Base-by-base conservation (phyloP, 1,284 basidiomycete genomes). In the Sphagnurus paluster region DNA sequence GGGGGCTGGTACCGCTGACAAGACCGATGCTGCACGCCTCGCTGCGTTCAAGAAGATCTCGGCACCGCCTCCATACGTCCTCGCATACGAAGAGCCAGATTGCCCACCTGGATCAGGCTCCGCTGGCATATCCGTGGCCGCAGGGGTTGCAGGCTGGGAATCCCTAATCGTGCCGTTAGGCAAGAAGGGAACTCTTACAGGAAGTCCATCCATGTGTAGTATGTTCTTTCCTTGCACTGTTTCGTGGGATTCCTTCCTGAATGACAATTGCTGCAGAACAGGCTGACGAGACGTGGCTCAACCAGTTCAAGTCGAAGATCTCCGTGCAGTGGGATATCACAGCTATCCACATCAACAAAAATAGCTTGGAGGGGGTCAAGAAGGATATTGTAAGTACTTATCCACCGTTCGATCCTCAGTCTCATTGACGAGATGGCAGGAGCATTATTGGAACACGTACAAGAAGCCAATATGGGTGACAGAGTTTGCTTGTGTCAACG, bases 141-240 rank as follows among this genome's bases (percentile, higher is more conserved):
- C 64, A 14, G 71, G 67, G 20, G 71, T 69, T 9, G 38, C 52
- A 21, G 55, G 59, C 33, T 74, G 70, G 70, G 65, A 74, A 37
- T 48, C 55, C 39, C 55, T 69, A 43, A 70, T 74, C 39, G 70
- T 65, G 5, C 70, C 70, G 2, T 53, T 72, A 46, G 60, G 61
- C 26, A 55, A 50, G 13, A 66, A 63, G 39, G 71, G 71, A 10
- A 60, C 70, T 20, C 60, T 65, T 41, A 50, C 70, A 13, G 69
- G 65, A 8, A 72, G 70, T 50, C 71, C 71, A 9, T 68, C 69
- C 11, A 72, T 72, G 71, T 74, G 71, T 53, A 72, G 70, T 73
- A 51, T 45, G 71, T 64, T n/a, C 25, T 32, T 42, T 36, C 23
- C 37, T 5, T 26, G 21, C 20, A 8, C 25, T n/a, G 4, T 20